Evolutionary conservation across 1,284 basidiomycete genomes (phyloP), one percentile per base, ranked within the genome.

Genomic region (Boletus mariae): DNA sequence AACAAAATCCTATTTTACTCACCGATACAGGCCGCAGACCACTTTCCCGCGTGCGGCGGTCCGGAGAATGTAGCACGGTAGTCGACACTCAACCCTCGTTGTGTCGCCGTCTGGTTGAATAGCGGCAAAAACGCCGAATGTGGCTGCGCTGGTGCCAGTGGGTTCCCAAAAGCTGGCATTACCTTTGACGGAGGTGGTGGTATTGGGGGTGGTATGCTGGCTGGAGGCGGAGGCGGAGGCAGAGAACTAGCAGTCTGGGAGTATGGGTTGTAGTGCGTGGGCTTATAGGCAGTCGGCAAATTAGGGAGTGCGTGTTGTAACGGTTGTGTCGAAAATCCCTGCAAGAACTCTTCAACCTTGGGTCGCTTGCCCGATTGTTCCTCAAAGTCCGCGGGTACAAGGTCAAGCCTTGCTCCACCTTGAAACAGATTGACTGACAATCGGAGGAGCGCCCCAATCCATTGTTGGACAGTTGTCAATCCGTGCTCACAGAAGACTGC

Each of bases 81-180:
- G 47, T 82, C 77, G 3, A 88, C 75, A 23, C 68, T 71, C 51
- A 87, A 71, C 45, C 83, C 75, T 42, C 84, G 80, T 61, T 87
- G 84, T 49, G 75, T 69, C 43, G 85, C 86, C 8, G 78, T 80
- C 69, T 89, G 83, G 65, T 89, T 89, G 70, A 90, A 89, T 34
- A 84, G 64, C 1, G 85, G 84, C 25, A 88, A 68, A 65, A 85
- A 86, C 12, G 83, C 78, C 29, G 80, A 68, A 54, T 75, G 69
- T 5, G 81, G 82, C 60, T 80, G 80, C 35, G 80, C 80, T 26
- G 82, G 81, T 17, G 80, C 74, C 44, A 82, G 64, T 37, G 82
- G 80, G 63, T 85, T 85, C 23, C 72, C 67, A 13, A 65, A 62
- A 34, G 15, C 55, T 28, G 70, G 66, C 49, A 57, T 58, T n/a